A percentile compares a stretch with the other conserved stretches of the same genome.
Conservation (phyloP, 495 filamentous ascomycete species). For the Apodospora peruviana region DNA sequence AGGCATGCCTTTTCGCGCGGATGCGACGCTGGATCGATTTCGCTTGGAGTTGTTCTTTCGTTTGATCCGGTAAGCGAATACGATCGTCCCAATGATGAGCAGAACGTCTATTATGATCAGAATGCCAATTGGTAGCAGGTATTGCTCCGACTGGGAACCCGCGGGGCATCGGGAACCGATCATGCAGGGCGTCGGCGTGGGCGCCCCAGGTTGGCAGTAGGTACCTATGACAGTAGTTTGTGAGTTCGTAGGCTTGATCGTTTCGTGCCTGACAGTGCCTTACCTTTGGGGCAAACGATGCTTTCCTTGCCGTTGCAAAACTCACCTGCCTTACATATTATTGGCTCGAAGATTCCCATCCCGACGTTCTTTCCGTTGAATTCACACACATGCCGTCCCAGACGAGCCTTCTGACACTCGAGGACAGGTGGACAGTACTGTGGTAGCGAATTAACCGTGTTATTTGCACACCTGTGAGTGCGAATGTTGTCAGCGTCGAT, state of each 20-base stretch:
- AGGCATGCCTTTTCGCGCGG: neutral
- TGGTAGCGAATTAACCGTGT: constrained; percentile 37
- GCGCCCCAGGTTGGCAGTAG: constrained; percentile 40
- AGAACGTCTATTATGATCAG: constrained; percentile 37
- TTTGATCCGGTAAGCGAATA: constrained; percentile 20
- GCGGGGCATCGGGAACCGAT: constrained; percentile 35
- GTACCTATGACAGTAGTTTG: no score
- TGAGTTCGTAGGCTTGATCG: no score
- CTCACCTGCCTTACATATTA: constrained; percentile 35
- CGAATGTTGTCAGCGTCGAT: no score
- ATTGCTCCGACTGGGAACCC: constrained; percentile 27
- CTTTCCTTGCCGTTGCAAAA: constrained; percentile 36
- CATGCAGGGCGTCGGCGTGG: constrained; percentile 35
- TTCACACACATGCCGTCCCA: constrained; percentile 24
- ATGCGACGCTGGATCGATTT: constrained; percentile 1
- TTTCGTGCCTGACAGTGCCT: no score
- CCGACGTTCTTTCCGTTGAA: constrained; percentile 26
- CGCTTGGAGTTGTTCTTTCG: constrained; percentile 5
- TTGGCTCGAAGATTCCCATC: constrained; percentile 39
- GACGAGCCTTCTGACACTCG: constrained; percentile 28
- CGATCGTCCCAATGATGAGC: constrained; percentile 24
- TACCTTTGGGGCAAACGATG: constrained; percentile 34
- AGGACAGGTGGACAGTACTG: constrained; percentile 41
- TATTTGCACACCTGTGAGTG: constrained; percentile 33
- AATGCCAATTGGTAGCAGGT: constrained; percentile 35